Evolutionary conservation across 208 protist species (phyloP).

Genomic region (Leishmania mexicana): DNA sequence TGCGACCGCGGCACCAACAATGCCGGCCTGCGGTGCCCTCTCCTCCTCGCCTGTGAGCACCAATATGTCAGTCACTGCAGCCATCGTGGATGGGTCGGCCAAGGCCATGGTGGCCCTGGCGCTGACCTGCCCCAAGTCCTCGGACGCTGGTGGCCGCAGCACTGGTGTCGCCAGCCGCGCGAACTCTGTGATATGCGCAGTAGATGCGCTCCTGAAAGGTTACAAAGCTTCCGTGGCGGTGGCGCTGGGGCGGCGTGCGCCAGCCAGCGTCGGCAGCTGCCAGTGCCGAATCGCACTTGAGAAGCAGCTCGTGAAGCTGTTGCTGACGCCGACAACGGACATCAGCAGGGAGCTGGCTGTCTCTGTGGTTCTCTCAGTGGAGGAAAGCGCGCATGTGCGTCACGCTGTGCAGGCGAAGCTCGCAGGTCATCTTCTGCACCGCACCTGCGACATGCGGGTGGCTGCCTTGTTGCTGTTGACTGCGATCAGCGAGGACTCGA

Average conservation of each 20-base stretch:
- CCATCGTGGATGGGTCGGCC: constrained; percentile 52
- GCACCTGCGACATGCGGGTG: constrained; percentile 67
- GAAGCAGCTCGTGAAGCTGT: constrained; percentile 63
- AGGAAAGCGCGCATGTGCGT: constrained; percentile 62
- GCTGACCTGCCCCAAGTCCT: constrained; percentile 27
- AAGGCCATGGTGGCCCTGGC: constrained; percentile 56
- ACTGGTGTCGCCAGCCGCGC: background rate
- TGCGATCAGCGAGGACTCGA: constrained; percentile 64
- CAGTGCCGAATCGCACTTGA: constrained; percentile 54
- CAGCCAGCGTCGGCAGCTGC: constrained; percentile 26
- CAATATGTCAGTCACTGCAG: constrained; percentile 17
- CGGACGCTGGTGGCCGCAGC: background rate
- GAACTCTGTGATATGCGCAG: background rate
- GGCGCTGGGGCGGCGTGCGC: background rate
- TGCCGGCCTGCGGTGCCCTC: background rate
- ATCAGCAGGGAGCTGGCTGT: constrained; percentile 65
- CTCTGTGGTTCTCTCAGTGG: constrained; percentile 67
- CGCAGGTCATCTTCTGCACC: constrained; percentile 29
- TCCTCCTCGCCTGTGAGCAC: background rate
- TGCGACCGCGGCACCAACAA: background rate
- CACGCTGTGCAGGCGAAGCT: constrained; percentile 62
- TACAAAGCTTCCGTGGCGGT: constrained; percentile 28
- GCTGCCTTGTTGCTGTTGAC: constrained; percentile 73
- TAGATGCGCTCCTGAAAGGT: constrained; percentile 40
- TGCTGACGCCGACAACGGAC: constrained; percentile 46